A percentile compares a stretch with the other conserved stretches of the same genome.
Conservation (phyloP, 768 basidiomycete species). For the Hygrocybe punicea region DNA sequence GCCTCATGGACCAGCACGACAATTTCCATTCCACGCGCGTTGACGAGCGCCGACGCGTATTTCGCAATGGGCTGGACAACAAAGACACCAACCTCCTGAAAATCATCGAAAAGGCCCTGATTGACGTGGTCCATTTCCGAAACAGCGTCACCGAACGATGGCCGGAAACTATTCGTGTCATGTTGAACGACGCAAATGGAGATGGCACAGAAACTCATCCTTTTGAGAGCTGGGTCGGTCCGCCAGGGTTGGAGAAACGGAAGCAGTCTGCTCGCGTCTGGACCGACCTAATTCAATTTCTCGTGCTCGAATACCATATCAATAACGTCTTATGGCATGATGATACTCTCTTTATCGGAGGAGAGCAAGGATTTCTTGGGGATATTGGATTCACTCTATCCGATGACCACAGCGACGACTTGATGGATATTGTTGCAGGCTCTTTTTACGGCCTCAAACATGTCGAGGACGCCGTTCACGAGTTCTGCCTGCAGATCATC, state of each 20-base stretch:
- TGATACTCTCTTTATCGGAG: neutral
- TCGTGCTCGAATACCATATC: neutral
- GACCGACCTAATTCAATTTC: neutral
- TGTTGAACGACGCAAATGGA: neutral
- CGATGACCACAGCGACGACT: neutral
- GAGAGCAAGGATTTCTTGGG: neutral
- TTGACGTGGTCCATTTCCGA: neutral
- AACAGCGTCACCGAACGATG: neutral
- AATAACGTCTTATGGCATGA: neutral
- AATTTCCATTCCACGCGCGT: neutral
- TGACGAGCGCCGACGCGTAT: neutral
- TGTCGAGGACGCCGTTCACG: neutral
- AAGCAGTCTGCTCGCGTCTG: neutral
- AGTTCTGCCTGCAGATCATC: neutral
- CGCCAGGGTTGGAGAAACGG: neutral
- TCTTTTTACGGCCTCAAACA: neutral
- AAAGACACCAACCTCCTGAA: neutral
- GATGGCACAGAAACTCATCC: neutral
- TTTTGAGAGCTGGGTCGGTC: neutral
- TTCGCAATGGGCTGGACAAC: neutral
- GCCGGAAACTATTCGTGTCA: neutral
- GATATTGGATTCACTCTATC: neutral
- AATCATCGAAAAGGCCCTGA: neutral
- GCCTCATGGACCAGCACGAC: neutral
- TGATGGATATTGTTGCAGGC: neutral